Percentiles rank a stretch among this genome's conserved stretches.
phyloP scores from a whole-genome alignment of 257 asterid genomes.

The Leptodermis oblonga region DNA sequence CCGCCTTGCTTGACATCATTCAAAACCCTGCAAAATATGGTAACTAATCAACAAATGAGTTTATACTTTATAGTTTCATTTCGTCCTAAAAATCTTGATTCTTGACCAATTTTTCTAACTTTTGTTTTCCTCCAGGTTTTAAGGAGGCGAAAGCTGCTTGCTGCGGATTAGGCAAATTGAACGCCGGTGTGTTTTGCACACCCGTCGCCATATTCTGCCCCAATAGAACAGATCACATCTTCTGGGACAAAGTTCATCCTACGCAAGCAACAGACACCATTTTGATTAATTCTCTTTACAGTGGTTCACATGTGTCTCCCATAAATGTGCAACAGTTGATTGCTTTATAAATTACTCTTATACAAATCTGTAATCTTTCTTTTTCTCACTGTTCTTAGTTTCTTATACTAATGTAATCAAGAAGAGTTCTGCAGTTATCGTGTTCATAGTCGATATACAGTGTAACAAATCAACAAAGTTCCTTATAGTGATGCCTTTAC shows the following conservation, averaged over 20 bases:
- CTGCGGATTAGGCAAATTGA: slow-evolving; percentile 73
- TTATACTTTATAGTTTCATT: too few species aligned
- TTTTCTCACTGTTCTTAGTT: too few species aligned
- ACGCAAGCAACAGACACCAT: slow-evolving; percentile 52
- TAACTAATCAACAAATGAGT: too few species aligned
- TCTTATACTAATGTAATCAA: background rate
- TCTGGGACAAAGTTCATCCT: slow-evolving; percentile 89
- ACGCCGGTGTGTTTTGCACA: slow-evolving; percentile 61
- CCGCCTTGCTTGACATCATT: slow-evolving; percentile 34
- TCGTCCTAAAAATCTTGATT: too few species aligned
- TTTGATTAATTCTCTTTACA: slow-evolving; percentile 33
- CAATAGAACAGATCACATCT: slow-evolving; percentile 47
- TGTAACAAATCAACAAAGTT: slow-evolving; percentile 8
- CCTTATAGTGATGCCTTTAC: background rate
- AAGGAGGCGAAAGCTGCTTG: slow-evolving; percentile 63
- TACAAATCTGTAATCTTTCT: background rate
- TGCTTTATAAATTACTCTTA: slow-evolving; percentile 16
- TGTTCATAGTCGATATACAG: background rate
- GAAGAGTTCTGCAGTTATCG: background rate
- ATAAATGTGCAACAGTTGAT: slow-evolving; percentile 49
- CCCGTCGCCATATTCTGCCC: slow-evolving; percentile 51
- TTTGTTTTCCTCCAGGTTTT: slow-evolving; percentile 37
- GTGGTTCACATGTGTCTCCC: slow-evolving; percentile 40
- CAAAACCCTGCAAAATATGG: slow-evolving; percentile 54
- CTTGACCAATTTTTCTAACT: too few species aligned